Base-by-base conservation (phyloP, 768 basidiomycete genomes). In the Coprinopsis marcescibilis region DNA sequence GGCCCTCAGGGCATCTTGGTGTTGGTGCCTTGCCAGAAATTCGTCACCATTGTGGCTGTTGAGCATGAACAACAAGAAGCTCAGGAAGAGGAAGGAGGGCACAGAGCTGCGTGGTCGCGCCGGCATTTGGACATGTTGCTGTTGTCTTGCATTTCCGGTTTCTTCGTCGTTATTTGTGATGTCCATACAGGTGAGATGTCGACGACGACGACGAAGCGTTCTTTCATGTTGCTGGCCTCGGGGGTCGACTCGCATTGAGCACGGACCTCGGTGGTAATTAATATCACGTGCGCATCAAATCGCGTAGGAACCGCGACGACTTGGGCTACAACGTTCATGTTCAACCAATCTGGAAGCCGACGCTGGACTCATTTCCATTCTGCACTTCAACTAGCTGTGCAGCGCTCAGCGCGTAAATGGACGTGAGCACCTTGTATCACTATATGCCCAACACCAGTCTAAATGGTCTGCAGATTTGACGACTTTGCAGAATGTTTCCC, bases 11-110 rank as follows among this genome's bases (percentile, higher is more conserved):
- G 78, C 68, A 51, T 87, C 77, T 57, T 84, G 72, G 60, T 84
- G 85, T 47, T 80, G 79, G 54, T 75, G 78, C 48, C 79, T 69
- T 13, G 76, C 73, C 3, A 80, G 65, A 49, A 76, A 77, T 57
- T 85, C 83, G 55, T 87, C 85, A 5, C 77, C 74, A 50, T 75
- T 81, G 50, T 83, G 81, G 55, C 81, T 88, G 38, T 83, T 85
- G 62, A 90, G 76, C 77, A 90, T 73, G 64, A 85, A 89, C 21
- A 90, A 68, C 58, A 89, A 71, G 48, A 90, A 77, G 54, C 72
- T 75, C 45, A 89, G 69, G 67, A 91, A 80, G 27, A 90, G 70
- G 54, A 91, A 78, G 4, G 83, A 81, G 1, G 87, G 77, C 32
- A 89, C 65, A 1, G 85, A 82, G 61, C 76, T 77, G 21, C 83